Conservation (phyloP, 2,329 filamentous ascomycete species). For the Xylariaceae sp. region DNA sequence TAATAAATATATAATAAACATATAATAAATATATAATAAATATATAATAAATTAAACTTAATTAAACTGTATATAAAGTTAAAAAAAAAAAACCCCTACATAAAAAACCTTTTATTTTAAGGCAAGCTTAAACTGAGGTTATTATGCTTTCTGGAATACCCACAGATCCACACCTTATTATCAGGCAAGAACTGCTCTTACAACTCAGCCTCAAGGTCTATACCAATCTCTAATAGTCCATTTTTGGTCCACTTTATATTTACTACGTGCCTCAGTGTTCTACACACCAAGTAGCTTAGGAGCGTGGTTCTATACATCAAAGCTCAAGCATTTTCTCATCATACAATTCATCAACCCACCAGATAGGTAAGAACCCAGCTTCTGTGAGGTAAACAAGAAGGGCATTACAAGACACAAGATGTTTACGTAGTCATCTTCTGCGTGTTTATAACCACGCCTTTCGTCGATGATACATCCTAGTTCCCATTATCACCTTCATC, state of each 20-base stretch:
- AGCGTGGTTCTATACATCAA: background rate
- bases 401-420: background rate
- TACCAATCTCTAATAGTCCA: too few species aligned
- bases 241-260: too few species aligned
- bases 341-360: background rate
- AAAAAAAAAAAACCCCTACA: background rate
- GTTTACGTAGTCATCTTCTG: background rate
- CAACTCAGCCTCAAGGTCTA: too few species aligned
- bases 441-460: background rate
- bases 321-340: background rate
- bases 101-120: too few species aligned
- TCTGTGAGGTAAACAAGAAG: conserved; percentile 5
- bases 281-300: too few species aligned
- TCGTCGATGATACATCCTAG: conserved; percentile 4
- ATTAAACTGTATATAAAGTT: background rate
- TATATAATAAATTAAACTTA: background rate
- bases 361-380: background rate
- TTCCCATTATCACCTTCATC: conserved; percentile 38
- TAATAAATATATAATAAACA: background rate
- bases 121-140: too few species aligned
- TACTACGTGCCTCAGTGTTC: too few species aligned
- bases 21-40: background rate
- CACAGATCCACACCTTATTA: too few species aligned
- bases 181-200: too few species aligned
- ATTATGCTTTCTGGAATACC: too few species aligned